Base-by-base conservation (phyloP, 192 early-diverging fungal species). In the Coemansia sp. region DNA sequence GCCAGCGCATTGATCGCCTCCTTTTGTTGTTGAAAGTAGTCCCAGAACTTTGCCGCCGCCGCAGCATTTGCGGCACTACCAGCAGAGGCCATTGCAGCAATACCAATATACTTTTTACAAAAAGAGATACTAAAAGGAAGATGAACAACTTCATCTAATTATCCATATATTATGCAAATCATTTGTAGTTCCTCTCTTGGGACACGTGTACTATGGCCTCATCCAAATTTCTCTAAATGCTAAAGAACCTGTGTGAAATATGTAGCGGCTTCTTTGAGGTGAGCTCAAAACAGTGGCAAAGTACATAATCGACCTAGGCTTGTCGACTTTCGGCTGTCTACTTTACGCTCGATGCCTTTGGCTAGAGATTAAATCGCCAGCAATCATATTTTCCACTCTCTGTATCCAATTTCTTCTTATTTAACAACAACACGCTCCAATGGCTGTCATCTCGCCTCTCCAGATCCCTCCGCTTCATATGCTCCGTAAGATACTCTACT, bases 31-130 rank as follows among this genome's bases (percentile, higher is more conserved):
- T 75, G 81, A 36, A 83, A 83, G 24, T 75, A 64, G 3, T 74
- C 67, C 75, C 76, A 83, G 64, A 78, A 83, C 47, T 65, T 69
- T 8, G 69, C 62, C 13, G 81, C 81, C 5, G 81, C 81, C 7
- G 34, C 65, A 20, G 81, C 81, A 41, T 83, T 83, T 20, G 73
- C 75, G 1, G 63, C 34, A 34, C 80, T 83, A 5, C 80, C 75
- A 3, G 75, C 68, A 16, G 72, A 75, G 6, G 80, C 75, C 80
- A 83, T 83, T 12, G 31, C 22, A 49, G 38, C 38, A 16, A 38
- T 36, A 29, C 27, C 47, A 0, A 52, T n/a, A 24, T 22, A 9
- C 3, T 52, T 52, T 7, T 11, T 11, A 29, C 27, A 24, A 22
- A 11, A 22, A 8, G 20, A 52, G 49, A 10, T 22, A 22, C 10